A percentile compares a stretch with the other conserved stretches of the same genome.
These are phyloP conservation scores for Lippia alba DNA, from an alignment of 305 asterid species.

Conservation along the genomic window DNA sequence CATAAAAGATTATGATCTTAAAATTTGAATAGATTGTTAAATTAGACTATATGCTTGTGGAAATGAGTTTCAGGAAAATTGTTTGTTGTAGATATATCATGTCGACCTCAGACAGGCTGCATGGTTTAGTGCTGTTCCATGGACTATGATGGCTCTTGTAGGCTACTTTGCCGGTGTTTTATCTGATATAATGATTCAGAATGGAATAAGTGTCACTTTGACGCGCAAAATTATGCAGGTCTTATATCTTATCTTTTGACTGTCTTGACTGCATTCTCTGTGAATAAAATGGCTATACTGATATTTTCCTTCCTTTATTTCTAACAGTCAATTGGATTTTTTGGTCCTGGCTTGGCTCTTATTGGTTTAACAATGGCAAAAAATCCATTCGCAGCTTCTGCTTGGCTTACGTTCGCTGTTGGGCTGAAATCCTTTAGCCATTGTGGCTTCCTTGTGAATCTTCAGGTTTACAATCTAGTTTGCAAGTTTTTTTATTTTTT, in stretches of 20 bases:
- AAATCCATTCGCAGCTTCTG: constrained; percentile 81
- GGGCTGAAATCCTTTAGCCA: constrained; percentile 95
- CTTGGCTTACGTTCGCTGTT: constrained; percentile 93
- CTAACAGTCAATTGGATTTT: constrained; percentile 83
- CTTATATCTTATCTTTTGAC: constrained; percentile 12
- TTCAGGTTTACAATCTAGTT: constrained; percentile 66
- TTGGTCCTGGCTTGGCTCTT: constrained; percentile 84
- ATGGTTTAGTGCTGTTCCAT: constrained; percentile 98
- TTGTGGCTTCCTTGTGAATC: constrained; percentile 94
- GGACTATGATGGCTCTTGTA: constrained; percentile 92
- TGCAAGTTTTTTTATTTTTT: constrained; percentile 34
- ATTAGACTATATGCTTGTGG: constrained; percentile 16
- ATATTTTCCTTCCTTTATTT: constrained; percentile 14
- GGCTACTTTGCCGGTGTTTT: constrained; percentile 89
- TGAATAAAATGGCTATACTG: constrained; percentile 10
- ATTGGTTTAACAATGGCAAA: constrained; percentile 77
- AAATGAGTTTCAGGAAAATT: constrained; percentile 25
- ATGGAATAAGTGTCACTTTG: constrained; percentile 74
- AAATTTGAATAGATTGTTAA: constrained; percentile 1
- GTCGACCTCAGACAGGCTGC: constrained; percentile 98
- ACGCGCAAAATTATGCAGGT: constrained; percentile 99
- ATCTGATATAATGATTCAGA: constrained; percentile 86
- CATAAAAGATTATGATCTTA: not conserved
- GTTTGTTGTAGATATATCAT: constrained; percentile 67
- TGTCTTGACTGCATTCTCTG: constrained; percentile 6